Percentiles rank a stretch among this genome's conserved stretches.
Evolutionary conservation across 1,284 basidiomycete genomes (phyloP).

Genomic region (Ustilago shanxiensis): DNA sequence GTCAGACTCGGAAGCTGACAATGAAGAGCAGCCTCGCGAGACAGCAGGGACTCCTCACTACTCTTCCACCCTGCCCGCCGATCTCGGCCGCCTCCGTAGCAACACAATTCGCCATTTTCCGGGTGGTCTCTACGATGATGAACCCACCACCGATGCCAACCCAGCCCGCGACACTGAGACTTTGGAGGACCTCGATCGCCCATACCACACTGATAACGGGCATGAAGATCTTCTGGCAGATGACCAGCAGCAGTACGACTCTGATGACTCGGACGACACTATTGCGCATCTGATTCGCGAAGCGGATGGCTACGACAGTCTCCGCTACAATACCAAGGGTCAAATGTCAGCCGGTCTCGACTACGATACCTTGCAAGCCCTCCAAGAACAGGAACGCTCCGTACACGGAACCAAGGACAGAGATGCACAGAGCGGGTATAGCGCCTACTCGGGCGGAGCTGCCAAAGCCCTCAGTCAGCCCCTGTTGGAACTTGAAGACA

Average conservation of each 20-base stretch:
- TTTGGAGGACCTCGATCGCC: not conserved
- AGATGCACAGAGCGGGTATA: conserved; percentile 27
- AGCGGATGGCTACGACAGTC: conserved; percentile 42
- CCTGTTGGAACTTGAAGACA: conserved; percentile 66
- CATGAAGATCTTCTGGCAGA: conserved; percentile 9
- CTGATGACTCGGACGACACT: conserved; percentile 49
- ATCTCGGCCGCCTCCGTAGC: conserved; percentile 12
- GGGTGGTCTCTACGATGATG: conserved; percentile 36
- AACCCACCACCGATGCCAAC: conserved; percentile 5
- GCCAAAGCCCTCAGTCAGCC: conserved; percentile 55
- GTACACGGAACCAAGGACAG: conserved; percentile 23
- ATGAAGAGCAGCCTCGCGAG: conserved; percentile 1
- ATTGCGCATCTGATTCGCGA: conserved; percentile 40
- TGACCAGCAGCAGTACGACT: conserved; percentile 27
- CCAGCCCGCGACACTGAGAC: not conserved
- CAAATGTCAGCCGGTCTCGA: conserved; percentile 34
- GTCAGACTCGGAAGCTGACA: conserved; percentile 21
- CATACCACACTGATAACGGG: not conserved
- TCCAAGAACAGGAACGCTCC: conserved; percentile 24
- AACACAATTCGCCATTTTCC: conserved; percentile 37
- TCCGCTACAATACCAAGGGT: conserved; percentile 31
- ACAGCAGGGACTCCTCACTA: conserved; percentile 12
- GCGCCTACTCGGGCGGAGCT: conserved; percentile 57
- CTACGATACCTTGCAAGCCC: conserved; percentile 33
- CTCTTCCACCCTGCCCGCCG: conserved; percentile 5